Base-by-base conservation (phyloP, 192 early-diverging fungal species). In the Jimgerdemannia lactiflua region DNA sequence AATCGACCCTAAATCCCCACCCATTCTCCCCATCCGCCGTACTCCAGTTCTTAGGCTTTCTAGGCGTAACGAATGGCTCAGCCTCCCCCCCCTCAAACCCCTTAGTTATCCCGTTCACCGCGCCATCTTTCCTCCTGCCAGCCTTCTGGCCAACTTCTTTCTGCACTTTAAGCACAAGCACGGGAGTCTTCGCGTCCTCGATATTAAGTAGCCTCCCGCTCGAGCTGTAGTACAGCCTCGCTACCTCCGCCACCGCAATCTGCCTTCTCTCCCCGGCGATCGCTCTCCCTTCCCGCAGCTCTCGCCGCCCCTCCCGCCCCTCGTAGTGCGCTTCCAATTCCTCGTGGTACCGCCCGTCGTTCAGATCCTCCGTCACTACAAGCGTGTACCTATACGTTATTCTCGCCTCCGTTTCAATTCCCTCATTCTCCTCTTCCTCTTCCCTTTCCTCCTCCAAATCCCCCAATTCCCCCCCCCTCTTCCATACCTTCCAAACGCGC, bases 341-440 rank as follows among this genome's bases (percentile, higher is more conserved):
- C 10, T 92, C 92, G 59, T 95, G 94, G 80, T 92, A 94, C 39
- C 93, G 84, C 4, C 90, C 92, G 74, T 95, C 94, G 43, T 94
- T 84, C 6, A 88, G 82, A 65, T 95, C 91, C 74, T 94, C 91
- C 2, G 75, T 74, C 4, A 94, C 65, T 2, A 86, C 71, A 64
- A 94, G 72, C 42, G 91, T 84, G 70, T 94, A 93, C n/a, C 8
- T 10, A 14, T 59, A 59, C 49, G 6, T 14, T 59, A 59, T 14
- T 59, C 14, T 2, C 14, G 49, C 49, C 49, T 59, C 49, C 2
- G 49, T 59, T 14, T 42, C 63, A 71, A 81, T 29, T n/a, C 49
- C 69, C 11, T 82, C 71, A 17, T 18, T 17, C 10, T 39, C 43
- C 39, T 64, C 29, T 7, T 70, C 18, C n/a, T 42, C 49, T 39